Conservation (phyloP, 257 asterid genomes). For the Nicotiana knightiana region DNA sequence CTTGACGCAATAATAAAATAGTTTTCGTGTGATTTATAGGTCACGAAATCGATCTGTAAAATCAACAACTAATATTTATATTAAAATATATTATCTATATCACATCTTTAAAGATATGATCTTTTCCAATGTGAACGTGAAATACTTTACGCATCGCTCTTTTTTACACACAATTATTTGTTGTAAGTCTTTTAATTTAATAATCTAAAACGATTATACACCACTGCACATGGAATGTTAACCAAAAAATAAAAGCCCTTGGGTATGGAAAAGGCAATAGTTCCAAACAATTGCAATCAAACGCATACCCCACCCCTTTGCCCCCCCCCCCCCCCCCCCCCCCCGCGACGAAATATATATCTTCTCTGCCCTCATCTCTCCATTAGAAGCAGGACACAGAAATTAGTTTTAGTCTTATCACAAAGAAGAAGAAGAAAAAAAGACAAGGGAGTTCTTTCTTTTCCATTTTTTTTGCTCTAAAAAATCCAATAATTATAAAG, state of each 20-base stretch:
- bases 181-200: no score
- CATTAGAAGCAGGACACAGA: background rate
- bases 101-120: no score
- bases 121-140: no score
- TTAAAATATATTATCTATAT: no score
- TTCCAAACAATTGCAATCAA: constrained; percentile 18
- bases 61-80: no score
- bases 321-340: background rate
- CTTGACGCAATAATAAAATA: no score
- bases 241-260: background rate
- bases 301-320: background rate
- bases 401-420: background rate
- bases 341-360: background rate
- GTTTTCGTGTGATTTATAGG: no score
- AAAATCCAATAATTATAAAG: background rate
- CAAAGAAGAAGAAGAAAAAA: no score
- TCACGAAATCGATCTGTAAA: accelerated
- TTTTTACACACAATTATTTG: no score
- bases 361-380: background rate
- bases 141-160: no score
- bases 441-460: background rate
- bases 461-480: background rate
- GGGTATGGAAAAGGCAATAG: constrained; percentile 24
- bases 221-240: background rate
- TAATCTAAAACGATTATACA: background rate